These are phyloP conservation scores for Neospermospora avenae DNA, from an alignment of 2,329 filamentous ascomycete genomes.

Conservation along the genomic window DNA sequence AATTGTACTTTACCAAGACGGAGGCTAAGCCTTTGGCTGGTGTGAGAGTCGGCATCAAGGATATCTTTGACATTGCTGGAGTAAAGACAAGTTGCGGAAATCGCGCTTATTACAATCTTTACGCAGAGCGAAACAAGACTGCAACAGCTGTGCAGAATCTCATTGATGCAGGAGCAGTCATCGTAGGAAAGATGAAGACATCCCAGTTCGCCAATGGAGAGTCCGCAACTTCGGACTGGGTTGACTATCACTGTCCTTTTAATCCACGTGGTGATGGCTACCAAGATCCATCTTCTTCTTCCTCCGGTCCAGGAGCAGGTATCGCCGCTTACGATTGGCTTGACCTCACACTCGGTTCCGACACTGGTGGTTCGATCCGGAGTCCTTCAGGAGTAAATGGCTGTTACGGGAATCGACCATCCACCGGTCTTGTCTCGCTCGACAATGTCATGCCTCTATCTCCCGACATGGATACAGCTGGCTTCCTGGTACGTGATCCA, in stretches of 20 bases:
- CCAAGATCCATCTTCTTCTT: conserved; percentile 46
- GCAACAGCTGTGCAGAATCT: conserved; percentile 51
- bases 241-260: conserved; percentile 40
- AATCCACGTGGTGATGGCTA: conserved; percentile 47
- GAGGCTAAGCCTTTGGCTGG: conserved; percentile 55
- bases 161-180: conserved; percentile 55
- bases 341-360: conserved; percentile 47
- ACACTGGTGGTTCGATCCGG: conserved; percentile 49
- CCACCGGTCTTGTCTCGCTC: conserved; percentile 44
- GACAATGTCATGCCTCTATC: conserved; percentile 47
- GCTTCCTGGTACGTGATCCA: conserved; percentile 45
- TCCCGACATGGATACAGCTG: conserved; percentile 45
- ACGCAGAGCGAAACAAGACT: conserved; percentile 44
- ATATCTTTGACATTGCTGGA: conserved; percentile 58
- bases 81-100: conserved; percentile 55
- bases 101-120: conserved; percentile 53
- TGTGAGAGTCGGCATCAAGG: conserved; percentile 59
- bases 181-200: conserved; percentile 52
- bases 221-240: conserved; percentile 48
- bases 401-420: conserved; percentile 48
- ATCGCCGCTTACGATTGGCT: conserved; percentile 46
- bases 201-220: conserved; percentile 43
- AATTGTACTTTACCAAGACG: conserved; percentile 55
- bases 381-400: conserved; percentile 47
- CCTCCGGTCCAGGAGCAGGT: conserved; percentile 43